Evolutionary conservation across 2,329 filamentous ascomycete genomes (phyloP).

Genomic region (Leptographium wingfieldii): DNA sequence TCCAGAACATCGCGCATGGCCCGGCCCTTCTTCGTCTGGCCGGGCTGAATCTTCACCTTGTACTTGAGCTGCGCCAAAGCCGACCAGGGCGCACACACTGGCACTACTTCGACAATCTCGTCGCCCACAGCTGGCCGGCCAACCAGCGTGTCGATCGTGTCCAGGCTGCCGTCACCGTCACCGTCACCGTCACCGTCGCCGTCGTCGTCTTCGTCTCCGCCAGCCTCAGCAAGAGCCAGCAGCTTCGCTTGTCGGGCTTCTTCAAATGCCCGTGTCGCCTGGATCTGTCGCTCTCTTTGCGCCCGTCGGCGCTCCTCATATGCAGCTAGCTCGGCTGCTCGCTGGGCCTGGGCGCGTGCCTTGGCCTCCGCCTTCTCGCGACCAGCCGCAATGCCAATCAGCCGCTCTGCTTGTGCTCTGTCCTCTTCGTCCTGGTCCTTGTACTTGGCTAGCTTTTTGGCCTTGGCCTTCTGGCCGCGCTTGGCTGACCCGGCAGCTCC

Average conservation of each 20-base stretch:
- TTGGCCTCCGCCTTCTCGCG: constrained; percentile 57
- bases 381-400: constrained; percentile 68
- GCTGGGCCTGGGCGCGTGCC: constrained; percentile 50
- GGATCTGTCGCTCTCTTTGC: constrained; percentile 67
- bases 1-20: constrained; percentile 83
- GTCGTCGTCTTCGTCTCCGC: constrained; percentile 42
- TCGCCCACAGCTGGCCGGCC: constrained; percentile 71
- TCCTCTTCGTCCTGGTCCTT: constrained; percentile 93
- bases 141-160: constrained; percentile 56
- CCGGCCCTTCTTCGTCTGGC: constrained; percentile 83
- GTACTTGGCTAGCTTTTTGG: constrained; percentile 88
- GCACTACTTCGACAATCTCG: constrained; percentile 58
- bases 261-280: constrained; percentile 65
- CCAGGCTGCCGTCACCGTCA: constrained; percentile 29
- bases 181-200: constrained; percentile 46
- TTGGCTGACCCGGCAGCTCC: constrained; percentile 25
- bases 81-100: constrained; percentile 52
- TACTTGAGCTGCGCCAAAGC: constrained; percentile 68
- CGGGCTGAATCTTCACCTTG: constrained; percentile 89
- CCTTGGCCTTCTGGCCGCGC: constrained; percentile 69
- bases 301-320: constrained; percentile 63
- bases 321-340: constrained; percentile 60
- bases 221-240: constrained; percentile 39
- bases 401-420: constrained; percentile 63
- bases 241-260: constrained; percentile 50